Conservation (phyloP, 2,329 filamentous ascomycete species). For the Emydomyces testavorans region DNA sequence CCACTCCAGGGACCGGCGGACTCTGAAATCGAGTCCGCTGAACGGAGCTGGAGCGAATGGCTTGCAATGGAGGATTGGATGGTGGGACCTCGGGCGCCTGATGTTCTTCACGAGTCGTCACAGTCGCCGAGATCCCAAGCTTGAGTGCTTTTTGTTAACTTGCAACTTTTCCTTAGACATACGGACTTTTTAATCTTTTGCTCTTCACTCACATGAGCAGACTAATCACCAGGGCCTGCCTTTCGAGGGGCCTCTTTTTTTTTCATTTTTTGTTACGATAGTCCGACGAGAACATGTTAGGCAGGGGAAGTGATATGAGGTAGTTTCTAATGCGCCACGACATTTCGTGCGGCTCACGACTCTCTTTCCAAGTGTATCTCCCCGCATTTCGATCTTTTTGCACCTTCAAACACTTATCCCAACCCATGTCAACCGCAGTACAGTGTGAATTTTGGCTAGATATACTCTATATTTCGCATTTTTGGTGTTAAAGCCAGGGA, state of each 20-base stretch:
- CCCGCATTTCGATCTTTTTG: background rate
- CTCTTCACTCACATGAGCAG: background rate
- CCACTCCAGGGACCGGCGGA: constrained; percentile 67
- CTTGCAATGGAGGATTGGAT: constrained; percentile 97
- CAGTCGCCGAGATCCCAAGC: constrained; percentile 25
- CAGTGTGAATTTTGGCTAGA: too few species aligned
- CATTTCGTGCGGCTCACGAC: background rate
- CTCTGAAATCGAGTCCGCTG: constrained; percentile 69
- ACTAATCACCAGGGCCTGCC: background rate
- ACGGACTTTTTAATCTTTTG: background rate
- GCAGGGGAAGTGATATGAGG: background rate
- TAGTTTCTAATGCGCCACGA: background rate
- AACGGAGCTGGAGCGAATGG: constrained; percentile 87
- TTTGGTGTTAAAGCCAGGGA: background rate
- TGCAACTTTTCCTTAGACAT: background rate
- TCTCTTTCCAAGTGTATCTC: background rate
- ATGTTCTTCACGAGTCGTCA: constrained; percentile 31
- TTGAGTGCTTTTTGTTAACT: constrained; percentile 8
- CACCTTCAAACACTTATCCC: too few species aligned
- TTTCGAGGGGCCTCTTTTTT: background rate
- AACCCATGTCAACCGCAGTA: too few species aligned
- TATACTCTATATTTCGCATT: background rate
- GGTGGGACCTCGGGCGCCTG: constrained; percentile 69
- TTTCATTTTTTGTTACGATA: background rate
- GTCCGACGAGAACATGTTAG: background rate